Evolutionary conservation across 1,284 basidiomycete genomes (phyloP), one percentile per base, ranked within the genome.

Genomic region (Coniferiporia sulphurascens): DNA sequence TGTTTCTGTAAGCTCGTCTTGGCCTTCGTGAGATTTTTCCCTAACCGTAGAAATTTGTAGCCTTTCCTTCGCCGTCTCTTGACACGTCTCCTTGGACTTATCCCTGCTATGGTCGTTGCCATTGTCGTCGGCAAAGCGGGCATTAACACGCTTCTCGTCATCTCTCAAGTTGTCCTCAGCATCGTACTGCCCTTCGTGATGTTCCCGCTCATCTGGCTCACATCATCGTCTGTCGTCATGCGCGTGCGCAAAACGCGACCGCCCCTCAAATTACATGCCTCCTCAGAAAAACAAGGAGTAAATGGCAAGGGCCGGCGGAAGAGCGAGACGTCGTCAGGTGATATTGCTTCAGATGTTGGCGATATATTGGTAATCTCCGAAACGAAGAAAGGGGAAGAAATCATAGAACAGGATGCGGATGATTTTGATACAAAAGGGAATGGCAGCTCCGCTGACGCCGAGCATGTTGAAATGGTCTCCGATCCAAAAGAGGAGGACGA

Each of bases 131-230:
- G 96, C 0, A 77, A 83, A 50, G 66, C 72, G 2, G 96, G 95
- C 1, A 81, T 98, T 62, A 86, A 92, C 70, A 75, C 81, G 1
- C 82, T 98, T 56, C 83, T 99, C 13, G 89, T 98, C 51, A 87
- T 83, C 0, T 93, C 87, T 10, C 96, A 98, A 73, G 95, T 96
- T 55, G 82, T 89, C 8, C 80, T 99, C 21, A 89, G 88, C 46
- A 84, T 98, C 67, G 85, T 94, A 3, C 82, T 98, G 15, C 96
- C 95, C 0, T 96, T 95, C 70, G 83, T 95, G 69, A 82, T 86
- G 17, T 80, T 93, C 65, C 93, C 93, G 1, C 79, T 95, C 53
- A 75, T 95, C 38, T 91, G 79, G 66, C 78, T 92, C 64, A 92
- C 91, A 9, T 84, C 86, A 1, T 84, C 79, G 4, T 82, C 82